Percentiles rank a stretch among this genome's conserved stretches.
These are phyloP conservation scores for Candida pseudoglaebosa DNA, from an alignment of 805 yeast species.

Conservation along the genomic window DNA sequence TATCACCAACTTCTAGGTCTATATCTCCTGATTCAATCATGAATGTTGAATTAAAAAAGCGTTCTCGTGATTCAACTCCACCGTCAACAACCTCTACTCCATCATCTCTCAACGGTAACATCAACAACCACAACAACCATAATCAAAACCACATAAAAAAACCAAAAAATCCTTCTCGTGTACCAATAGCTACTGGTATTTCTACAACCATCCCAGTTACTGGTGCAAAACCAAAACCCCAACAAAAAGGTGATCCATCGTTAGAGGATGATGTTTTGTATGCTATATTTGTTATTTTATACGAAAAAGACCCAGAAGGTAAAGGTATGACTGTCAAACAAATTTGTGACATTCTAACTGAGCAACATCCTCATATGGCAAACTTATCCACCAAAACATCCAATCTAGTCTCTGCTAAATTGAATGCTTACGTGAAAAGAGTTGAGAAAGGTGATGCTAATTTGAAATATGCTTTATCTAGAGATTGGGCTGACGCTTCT, in stretches of 20 bases:
- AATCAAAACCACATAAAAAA: slow-evolving; percentile 21
- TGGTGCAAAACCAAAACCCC: slow-evolving; percentile 66
- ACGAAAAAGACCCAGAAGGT: slow-evolving; percentile 63
- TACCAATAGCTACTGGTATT: slow-evolving; percentile 64
- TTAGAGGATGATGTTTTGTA: slow-evolving; percentile 72
- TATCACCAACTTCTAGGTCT: slow-evolving; percentile 36
- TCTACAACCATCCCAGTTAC: slow-evolving; percentile 79
- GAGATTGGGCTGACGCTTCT: slow-evolving; percentile 90
- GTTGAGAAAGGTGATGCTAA: slow-evolving; percentile 79
- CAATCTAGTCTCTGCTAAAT: slow-evolving; percentile 74
- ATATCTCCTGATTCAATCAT: slow-evolving; percentile 43
- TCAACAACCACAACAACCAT: slow-evolving; percentile 9
- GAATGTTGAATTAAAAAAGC: slow-evolving; percentile 21
- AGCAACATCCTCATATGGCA: slow-evolving; percentile 80
- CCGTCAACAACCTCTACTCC: slow-evolving; percentile 15
- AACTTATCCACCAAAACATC: slow-evolving; percentile 76
- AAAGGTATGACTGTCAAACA: slow-evolving; percentile 89
- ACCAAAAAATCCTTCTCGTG: slow-evolving; percentile 37
- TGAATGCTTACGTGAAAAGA: slow-evolving; percentile 80
- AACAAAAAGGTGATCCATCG: slow-evolving; percentile 53
- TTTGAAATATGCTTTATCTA: slow-evolving; percentile 66
- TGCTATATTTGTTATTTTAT: slow-evolving; percentile 70
- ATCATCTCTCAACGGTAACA: slow-evolving; percentile 9
- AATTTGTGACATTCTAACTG: slow-evolving; percentile 70
- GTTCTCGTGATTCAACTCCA: slow-evolving; percentile 29